Evolutionary conservation across 2,329 filamentous ascomycete genomes (phyloP).

Genomic region (Alternaria sp.): DNA sequence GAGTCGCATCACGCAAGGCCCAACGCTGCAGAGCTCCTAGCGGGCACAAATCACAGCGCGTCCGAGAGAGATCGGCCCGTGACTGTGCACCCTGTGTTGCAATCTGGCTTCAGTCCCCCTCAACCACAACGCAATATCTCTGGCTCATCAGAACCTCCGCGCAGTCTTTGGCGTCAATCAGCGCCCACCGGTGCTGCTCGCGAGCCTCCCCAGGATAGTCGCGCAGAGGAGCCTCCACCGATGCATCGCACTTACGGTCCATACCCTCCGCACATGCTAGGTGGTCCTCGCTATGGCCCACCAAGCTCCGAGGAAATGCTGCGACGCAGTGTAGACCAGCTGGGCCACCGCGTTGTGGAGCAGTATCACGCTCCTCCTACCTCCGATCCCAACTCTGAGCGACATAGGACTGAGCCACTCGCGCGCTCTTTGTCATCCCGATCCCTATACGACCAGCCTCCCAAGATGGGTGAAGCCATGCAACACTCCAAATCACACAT

Average conservation of each 20-base stretch:
- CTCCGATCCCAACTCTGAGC: slow-evolving; percentile 49
- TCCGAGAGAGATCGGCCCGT: slow-evolving; percentile 45
- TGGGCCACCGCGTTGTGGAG: slow-evolving; percentile 46
- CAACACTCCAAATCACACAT: slow-evolving; percentile 72
- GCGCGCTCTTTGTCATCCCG: slow-evolving; percentile 47
- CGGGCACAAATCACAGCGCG: slow-evolving; percentile 26
- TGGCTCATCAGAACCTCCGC: slow-evolving; percentile 31
- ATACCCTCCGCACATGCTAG: slow-evolving; percentile 37
- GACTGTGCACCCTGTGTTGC: slow-evolving; percentile 51
- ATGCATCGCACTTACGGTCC: slow-evolving; percentile 44
- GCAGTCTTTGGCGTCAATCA: slow-evolving; percentile 44
- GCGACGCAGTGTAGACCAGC: slow-evolving; percentile 44
- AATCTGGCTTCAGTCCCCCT: slow-evolving; percentile 50
- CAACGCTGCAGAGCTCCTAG: slow-evolving; percentile 44
- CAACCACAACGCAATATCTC: slow-evolving; percentile 32
- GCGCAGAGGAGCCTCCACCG: slow-evolving; percentile 41
- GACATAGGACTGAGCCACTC: slow-evolving; percentile 45
- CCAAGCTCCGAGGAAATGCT: slow-evolving; percentile 41
- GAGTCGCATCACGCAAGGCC: slow-evolving; percentile 47
- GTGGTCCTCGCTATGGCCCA: slow-evolving; percentile 32
- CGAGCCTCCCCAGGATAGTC: slow-evolving; percentile 34
- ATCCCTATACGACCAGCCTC: slow-evolving; percentile 49
- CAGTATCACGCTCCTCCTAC: slow-evolving; percentile 51
- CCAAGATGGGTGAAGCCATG: slow-evolving; percentile 61
- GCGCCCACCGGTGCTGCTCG: slow-evolving; percentile 34